Conservation (phyloP, 768 basidiomycete species). For the Tephrocybe sp. region DNA sequence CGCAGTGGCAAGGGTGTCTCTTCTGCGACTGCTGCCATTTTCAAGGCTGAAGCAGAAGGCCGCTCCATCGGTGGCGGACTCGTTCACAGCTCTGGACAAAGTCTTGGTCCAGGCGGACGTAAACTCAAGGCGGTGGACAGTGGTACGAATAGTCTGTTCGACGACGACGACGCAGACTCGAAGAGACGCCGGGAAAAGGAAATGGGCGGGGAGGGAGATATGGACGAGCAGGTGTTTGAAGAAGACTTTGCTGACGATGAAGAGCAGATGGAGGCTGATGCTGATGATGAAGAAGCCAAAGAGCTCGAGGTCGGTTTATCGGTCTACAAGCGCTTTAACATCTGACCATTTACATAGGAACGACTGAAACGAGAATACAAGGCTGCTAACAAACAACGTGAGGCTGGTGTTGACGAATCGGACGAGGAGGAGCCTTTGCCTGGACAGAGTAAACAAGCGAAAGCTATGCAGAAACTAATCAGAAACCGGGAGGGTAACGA, state of each 20-base stretch:
- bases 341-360: constrained; percentile 48
- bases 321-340: not conserved
- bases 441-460: constrained; percentile 64
- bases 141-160: constrained; percentile 59
- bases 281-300: constrained; percentile 83
- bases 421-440: constrained; percentile 66
- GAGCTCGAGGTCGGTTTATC: constrained; percentile 63
- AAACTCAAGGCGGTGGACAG: constrained; percentile 68
- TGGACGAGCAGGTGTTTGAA: constrained; percentile 82
- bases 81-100: constrained; percentile 52
- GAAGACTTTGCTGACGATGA: constrained; percentile 89
- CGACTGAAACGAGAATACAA: constrained; percentile 83
- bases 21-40: constrained; percentile 62
- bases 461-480: constrained; percentile 84
- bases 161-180: constrained; percentile 58
- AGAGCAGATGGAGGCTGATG: constrained; percentile 70
- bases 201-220: constrained; percentile 73
- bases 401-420: constrained; percentile 69
- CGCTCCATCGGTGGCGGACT: constrained; percentile 38
- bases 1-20: constrained; percentile 62
- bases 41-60: constrained; percentile 64
- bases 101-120: constrained; percentile 70
- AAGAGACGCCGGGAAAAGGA: constrained; percentile 54
- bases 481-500: constrained; percentile 81
- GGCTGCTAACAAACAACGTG: constrained; percentile 71